Evolutionary conservation across 306 rosid genomes (phyloP).

Genomic region (Cicer bijugum): DNA sequence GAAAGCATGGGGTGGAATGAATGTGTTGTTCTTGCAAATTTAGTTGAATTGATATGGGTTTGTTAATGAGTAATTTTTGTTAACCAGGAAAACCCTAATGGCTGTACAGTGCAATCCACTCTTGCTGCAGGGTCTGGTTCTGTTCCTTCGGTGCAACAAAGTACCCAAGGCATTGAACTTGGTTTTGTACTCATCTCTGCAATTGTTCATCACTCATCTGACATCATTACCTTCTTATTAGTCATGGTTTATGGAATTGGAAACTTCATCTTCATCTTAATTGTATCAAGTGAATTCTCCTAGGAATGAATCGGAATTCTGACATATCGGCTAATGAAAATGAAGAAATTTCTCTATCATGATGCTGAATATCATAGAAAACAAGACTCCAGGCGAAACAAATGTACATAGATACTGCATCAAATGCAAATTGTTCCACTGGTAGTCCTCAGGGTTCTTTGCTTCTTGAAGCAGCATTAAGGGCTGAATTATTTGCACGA

Average conservation of each 20-base stretch:
- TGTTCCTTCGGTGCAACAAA: constrained; percentile 47
- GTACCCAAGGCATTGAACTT: constrained; percentile 39
- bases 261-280: constrained; percentile 12
- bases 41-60: constrained; percentile 8
- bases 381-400: constrained; percentile 46
- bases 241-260: constrained; percentile 17
- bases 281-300: constrained; percentile 56
- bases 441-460: constrained; percentile 64
- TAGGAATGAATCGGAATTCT: constrained; percentile 49
- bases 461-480: constrained; percentile 82
- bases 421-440: constrained; percentile 45
- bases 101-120: constrained; percentile 45
- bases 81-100: constrained; percentile 54
- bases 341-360: constrained; percentile 64
- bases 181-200: not conserved
- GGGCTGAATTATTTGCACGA: constrained; percentile 81
- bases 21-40: constrained; percentile 8
- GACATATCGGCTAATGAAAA: constrained; percentile 74
- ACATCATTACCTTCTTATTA: not conserved
- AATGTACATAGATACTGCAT: constrained; percentile 47
- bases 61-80: constrained; percentile 34
- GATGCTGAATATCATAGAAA: constrained; percentile 45
- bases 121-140: constrained; percentile 47
- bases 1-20: constrained; percentile 18
- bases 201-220: not conserved